phyloP scores from a whole-genome alignment of 345 rosid genomes.

The Angophora floribunda region DNA sequence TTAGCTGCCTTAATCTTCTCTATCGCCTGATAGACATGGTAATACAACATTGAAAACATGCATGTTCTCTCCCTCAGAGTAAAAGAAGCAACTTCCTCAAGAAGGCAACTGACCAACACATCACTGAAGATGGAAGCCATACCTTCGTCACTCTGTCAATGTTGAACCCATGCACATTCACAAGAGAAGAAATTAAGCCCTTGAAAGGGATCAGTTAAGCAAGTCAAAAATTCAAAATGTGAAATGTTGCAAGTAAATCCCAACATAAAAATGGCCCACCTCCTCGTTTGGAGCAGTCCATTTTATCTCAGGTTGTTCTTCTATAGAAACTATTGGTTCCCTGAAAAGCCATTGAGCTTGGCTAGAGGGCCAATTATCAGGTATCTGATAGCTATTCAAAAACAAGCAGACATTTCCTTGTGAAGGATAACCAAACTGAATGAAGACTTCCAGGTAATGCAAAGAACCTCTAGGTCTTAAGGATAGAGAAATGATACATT shows the following conservation, averaged over 20 bases:
- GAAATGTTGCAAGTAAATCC: neutral
- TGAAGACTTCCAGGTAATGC: neutral
- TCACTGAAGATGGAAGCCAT: neutral
- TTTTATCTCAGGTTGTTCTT: slow-evolving; percentile 64
- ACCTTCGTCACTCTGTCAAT: slow-evolving; percentile 82
- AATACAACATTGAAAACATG: neutral
- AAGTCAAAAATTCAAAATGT: neutral
- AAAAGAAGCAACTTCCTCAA: neutral
- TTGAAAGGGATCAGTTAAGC: too few relatives aligned
- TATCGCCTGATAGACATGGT: slow-evolving; percentile 35
- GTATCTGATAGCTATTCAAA: slow-evolving; percentile 59
- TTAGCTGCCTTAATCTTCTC: slow-evolving; percentile 40
- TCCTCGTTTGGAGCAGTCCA: slow-evolving; percentile 83
- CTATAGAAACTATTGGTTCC: slow-evolving; percentile 58
- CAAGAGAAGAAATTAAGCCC: slow-evolving; percentile 36
- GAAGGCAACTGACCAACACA: neutral
- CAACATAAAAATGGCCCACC: slow-evolving; percentile 17
- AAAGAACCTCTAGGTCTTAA: neutral
- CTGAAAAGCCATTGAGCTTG: slow-evolving; percentile 69
- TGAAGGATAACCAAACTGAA: neutral
- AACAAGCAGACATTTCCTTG: neutral
- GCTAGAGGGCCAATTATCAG: slow-evolving; percentile 76
- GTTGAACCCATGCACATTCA: slow-evolving; percentile 91
- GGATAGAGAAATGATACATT: neutral
- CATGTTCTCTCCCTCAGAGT: neutral